These are phyloP conservation scores for Calonectria multiphialidica DNA, from an alignment of 2,329 filamentous ascomycete species.

Conservation along the genomic window DNA sequence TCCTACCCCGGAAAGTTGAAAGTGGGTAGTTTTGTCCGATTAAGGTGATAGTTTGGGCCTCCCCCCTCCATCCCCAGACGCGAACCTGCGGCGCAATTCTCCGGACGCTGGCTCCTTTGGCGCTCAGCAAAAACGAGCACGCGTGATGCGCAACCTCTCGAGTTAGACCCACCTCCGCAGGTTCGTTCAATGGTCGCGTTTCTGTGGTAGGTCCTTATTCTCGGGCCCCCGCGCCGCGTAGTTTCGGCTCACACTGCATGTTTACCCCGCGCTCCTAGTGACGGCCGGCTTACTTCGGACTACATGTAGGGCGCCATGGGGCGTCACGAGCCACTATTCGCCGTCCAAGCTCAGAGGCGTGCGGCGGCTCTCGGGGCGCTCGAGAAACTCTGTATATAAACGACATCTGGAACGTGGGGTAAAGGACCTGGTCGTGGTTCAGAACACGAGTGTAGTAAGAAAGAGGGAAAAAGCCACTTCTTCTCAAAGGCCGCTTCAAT, in stretches of 20 bases:
- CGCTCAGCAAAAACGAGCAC: neutral
- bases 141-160: neutral
- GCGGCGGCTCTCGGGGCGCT: neutral
- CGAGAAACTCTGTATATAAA: neutral
- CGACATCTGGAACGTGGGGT: neutral
- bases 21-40: neutral
- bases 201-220: neutral
- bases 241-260: neutral
- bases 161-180: too few relatives aligned
- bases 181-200: neutral
- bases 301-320: constrained; percentile 2
- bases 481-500: neutral
- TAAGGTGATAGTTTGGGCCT: neutral
- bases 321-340: neutral
- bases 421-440: neutral
- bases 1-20: neutral
- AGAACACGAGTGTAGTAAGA: neutral
- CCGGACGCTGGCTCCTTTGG: neutral
- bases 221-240: constrained; percentile 6
- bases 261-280: constrained; percentile 2
- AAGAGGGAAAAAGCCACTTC: neutral
- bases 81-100: neutral
- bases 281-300: constrained; percentile 16
- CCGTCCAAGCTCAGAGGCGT: neutral
- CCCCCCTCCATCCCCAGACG: neutral